Percentiles rank a stretch among this genome's conserved stretches.
These are phyloP conservation scores for Microcera coccophila DNA, from an alignment of 2,329 filamentous ascomycete species.

Conservation along the genomic window DNA sequence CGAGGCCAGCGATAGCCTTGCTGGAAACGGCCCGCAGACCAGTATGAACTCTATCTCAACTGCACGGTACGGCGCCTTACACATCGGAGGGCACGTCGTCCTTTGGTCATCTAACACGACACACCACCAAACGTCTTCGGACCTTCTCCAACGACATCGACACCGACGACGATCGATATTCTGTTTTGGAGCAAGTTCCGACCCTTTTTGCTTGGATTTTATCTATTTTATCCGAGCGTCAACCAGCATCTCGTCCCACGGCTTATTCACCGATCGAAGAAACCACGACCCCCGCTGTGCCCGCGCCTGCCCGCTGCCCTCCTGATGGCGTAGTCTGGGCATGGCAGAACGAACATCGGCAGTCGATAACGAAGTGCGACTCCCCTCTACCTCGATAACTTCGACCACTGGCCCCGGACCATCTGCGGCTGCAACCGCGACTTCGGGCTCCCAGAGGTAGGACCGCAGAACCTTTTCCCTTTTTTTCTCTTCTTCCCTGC, in stretches of 20 bases:
- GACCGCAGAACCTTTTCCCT: constrained; percentile 20
- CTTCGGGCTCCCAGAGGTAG: constrained; percentile 26
- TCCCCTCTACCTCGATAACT: constrained; percentile 40
- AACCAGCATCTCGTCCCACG: too few relatives aligned
- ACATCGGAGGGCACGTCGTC: constrained; percentile 4
- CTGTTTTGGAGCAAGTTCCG: too few relatives aligned
- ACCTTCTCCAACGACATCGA: constrained; percentile 12
- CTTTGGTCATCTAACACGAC: constrained; percentile 3
- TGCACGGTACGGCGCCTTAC: background rate
- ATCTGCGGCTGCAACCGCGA: background rate
- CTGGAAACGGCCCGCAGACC: too few relatives aligned
- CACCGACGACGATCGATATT: constrained; percentile 15
- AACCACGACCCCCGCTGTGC: constrained; percentile 20
- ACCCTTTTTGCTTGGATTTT: too few relatives aligned
- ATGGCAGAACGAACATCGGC: constrained; percentile 61
- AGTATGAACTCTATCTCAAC: too few relatives aligned
- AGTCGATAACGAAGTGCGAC: constrained; percentile 55
- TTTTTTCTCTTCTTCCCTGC: constrained; percentile 13
- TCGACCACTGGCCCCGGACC: constrained; percentile 19
- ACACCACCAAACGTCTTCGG: constrained; percentile 17
- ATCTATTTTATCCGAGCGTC: too few relatives aligned
- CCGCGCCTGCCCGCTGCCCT: constrained; percentile 37
- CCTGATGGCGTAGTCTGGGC: constrained; percentile 61
- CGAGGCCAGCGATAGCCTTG: too few relatives aligned
- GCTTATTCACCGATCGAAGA: too few relatives aligned